A percentile compares a stretch with the other conserved stretches of the same genome.
These are phyloP conservation scores for Aeminium ludgeri DNA, from an alignment of 495 filamentous ascomycete species.

Conservation along the genomic window DNA sequence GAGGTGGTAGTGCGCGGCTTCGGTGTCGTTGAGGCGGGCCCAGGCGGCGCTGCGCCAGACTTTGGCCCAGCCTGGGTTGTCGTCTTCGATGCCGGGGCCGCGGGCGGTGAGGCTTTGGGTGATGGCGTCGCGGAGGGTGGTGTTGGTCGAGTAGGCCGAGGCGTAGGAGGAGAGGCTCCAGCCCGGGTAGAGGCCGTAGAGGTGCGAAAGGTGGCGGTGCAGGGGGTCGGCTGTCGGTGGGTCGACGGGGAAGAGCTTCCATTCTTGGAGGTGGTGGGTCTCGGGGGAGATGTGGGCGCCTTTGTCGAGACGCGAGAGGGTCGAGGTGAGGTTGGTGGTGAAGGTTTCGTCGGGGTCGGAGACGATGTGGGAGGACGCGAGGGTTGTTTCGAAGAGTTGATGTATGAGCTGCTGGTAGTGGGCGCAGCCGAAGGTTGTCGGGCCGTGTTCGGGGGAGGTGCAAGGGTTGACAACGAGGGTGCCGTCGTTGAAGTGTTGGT, in stretches of 20 bases:
- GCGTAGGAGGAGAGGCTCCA: slow-evolving; percentile 25
- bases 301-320: slow-evolving; percentile 26
- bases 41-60: slow-evolving; percentile 38
- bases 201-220: slow-evolving; percentile 37
- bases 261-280: slow-evolving; percentile 23
- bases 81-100: slow-evolving; percentile 28
- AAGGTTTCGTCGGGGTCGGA: slow-evolving; percentile 20
- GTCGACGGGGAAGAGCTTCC: slow-evolving; percentile 24
- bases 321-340: slow-evolving; percentile 15
- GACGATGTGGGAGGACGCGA: slow-evolving; percentile 14
- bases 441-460: slow-evolving; percentile 35
- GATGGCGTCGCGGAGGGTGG: slow-evolving; percentile 27
- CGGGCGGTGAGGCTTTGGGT: slow-evolving; percentile 26
- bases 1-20: slow-evolving; percentile 31
- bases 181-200: slow-evolving; percentile 38
- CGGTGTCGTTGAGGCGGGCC: slow-evolving; percentile 33
- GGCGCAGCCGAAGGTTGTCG: slow-evolving; percentile 35
- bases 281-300: slow-evolving; percentile 29
- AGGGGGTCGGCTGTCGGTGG: slow-evolving; percentile 21
- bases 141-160: slow-evolving; percentile 15
- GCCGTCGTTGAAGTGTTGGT: slow-evolving; percentile 33
- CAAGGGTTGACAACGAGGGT: slow-evolving; percentile 35
- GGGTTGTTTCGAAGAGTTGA: slow-evolving; percentile 28
- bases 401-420: slow-evolving; percentile 34
- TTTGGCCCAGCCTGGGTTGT: slow-evolving; percentile 39